Evolutionary conservation across 306 rosid species (phyloP).

Genomic region (Prunus campanulata): DNA sequence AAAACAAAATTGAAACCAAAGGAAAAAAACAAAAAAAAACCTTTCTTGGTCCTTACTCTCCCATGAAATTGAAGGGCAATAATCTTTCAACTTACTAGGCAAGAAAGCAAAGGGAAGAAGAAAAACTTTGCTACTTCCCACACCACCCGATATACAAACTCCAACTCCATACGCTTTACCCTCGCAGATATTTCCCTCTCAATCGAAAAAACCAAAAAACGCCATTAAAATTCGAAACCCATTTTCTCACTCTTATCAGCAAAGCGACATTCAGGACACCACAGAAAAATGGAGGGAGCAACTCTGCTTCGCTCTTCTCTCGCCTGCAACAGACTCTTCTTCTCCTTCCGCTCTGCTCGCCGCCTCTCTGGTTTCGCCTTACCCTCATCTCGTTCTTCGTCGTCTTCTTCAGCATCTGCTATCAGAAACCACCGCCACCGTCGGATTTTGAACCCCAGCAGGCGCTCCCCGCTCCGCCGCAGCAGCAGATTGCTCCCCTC

Average conservation of each 20-base stretch:
- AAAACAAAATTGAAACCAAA: background rate
- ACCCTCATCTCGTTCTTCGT: slow-evolving; percentile 9
- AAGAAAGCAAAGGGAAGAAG: background rate
- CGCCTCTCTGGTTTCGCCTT: background rate
- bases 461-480: slow-evolving; percentile 46
- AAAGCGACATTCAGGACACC: background rate
- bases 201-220: background rate
- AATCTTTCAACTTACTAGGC: background rate
- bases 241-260: background rate
- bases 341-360: slow-evolving; percentile 46
- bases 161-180: background rate
- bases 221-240: background rate
- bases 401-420: slow-evolving; percentile 21
- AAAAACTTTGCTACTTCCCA: background rate
- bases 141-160: background rate
- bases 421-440: slow-evolving; percentile 17
- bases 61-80: background rate
- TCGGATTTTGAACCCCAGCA: slow-evolving; percentile 7
- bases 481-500: slow-evolving; percentile 30
- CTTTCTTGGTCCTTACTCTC: background rate
- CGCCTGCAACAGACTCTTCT: slow-evolving; percentile 43
- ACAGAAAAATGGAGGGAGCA: slow-evolving; percentile 57
- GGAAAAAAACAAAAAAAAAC: background rate
- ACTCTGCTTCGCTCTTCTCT: slow-evolving; percentile 67
- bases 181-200: slow-evolving; percentile 5